Evolutionary conservation across 768 basidiomycete species (phyloP).

Genomic region (Podaxis mareebaensis): DNA sequence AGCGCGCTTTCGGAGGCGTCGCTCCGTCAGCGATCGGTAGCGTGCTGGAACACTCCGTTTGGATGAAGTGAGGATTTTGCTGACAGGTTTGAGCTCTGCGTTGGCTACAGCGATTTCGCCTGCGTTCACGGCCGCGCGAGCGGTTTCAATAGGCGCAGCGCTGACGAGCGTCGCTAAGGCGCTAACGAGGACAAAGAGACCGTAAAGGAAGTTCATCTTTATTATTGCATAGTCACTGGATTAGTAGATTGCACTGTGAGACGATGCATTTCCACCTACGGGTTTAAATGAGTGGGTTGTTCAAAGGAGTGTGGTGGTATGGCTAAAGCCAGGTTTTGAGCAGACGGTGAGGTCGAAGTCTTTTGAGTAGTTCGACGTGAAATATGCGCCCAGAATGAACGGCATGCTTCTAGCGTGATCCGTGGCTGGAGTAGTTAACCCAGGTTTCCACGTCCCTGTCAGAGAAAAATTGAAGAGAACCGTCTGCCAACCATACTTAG

Average conservation of each 20-base stretch:
- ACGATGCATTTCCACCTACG: neutral
- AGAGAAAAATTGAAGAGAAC: neutral
- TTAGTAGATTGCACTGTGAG: neutral
- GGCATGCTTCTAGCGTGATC: neutral
- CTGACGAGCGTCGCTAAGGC: neutral
- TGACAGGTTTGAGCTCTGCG: neutral
- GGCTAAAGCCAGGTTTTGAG: neutral
- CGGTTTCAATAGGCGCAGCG: neutral
- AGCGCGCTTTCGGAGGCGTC: neutral
- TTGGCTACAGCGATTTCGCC: neutral
- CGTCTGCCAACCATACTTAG: no score
- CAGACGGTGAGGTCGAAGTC: neutral
- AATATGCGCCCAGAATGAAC: neutral
- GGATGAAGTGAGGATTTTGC: neutral
- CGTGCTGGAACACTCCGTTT: neutral
- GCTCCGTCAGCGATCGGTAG: neutral
- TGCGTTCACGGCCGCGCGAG: neutral
- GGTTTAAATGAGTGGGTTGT: neutral
- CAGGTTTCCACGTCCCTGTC: neutral
- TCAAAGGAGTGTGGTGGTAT: slow-evolving; percentile 7
- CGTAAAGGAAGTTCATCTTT: slow-evolving; percentile 4
- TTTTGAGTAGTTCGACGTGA: neutral
- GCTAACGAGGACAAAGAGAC: neutral
- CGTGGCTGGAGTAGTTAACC: neutral
- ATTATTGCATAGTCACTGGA: neutral